Conservation (phyloP, 2,329 filamentous ascomycete genomes). For the Fusarium sp. region DNA sequence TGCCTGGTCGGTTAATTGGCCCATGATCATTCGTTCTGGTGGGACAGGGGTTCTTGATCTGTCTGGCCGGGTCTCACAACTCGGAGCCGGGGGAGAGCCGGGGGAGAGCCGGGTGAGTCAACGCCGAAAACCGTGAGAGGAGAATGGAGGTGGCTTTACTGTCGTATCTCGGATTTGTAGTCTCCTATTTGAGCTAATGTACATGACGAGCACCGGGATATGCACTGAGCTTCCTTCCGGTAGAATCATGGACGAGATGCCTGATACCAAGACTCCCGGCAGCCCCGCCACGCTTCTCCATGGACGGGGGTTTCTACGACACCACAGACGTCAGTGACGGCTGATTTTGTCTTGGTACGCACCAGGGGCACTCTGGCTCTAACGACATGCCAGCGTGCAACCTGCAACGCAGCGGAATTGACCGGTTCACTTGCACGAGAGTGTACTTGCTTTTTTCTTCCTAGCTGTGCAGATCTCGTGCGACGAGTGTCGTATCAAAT, state of each 20-base stretch:
- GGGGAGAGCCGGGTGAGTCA: not conserved
- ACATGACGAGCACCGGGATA: not conserved
- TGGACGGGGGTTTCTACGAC: not conserved
- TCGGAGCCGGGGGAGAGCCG: conserved; percentile 19
- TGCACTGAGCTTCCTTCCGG: not conserved
- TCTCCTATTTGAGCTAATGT: not conserved
- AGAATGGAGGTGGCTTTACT: not conserved
- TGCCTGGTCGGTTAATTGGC: not conserved
- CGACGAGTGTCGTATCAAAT: conserved; percentile 8
- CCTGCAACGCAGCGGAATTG: not conserved
- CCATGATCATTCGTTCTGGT: conserved; percentile 23
- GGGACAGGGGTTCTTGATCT: conserved; percentile 16
- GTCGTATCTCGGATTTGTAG: not conserved
- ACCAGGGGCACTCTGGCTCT: not conserved
- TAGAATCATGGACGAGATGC: conserved; percentile 7
- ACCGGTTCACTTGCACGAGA: not conserved
- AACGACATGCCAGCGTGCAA: not conserved
- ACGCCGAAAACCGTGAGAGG: not conserved
- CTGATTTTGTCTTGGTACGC: conserved; percentile 1
- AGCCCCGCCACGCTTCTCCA: conserved; percentile 1
- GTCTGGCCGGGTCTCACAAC: not conserved
- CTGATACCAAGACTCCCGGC: conserved; percentile 7
- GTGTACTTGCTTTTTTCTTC: not conserved
- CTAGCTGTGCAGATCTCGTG: conserved; percentile 9
- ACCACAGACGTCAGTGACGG: conserved; percentile 6